These are phyloP conservation scores for Chalciporus sp. DNA, from an alignment of 1,284 basidiomycete species.

Conservation along the genomic window DNA sequence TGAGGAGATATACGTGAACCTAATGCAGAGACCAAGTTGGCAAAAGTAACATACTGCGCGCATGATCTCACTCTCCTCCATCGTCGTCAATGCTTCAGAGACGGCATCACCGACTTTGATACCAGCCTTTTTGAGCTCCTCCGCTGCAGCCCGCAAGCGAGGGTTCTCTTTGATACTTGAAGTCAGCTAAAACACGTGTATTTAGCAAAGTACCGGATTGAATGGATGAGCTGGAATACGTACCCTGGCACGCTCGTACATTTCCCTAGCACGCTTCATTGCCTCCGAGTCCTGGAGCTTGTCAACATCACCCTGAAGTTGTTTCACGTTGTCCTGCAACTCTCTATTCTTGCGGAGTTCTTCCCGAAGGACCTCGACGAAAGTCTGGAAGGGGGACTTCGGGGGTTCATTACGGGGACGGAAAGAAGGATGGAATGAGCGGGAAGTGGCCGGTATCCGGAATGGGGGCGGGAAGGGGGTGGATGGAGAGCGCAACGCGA, in stretches of 20 bases:
- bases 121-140: conserved; percentile 87
- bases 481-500: conserved; percentile 15
- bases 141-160: conserved; percentile 84
- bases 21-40: not conserved
- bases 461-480: conserved; percentile 39
- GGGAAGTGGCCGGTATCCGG: conserved; percentile 41
- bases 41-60: conserved; percentile 60
- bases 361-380: conserved; percentile 91
- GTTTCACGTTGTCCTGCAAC: conserved; percentile 94
- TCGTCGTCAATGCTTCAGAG: conserved; percentile 82
- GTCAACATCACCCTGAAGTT: conserved; percentile 96
- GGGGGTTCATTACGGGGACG: conserved; percentile 66
- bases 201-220: conserved; percentile 8
- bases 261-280: conserved; percentile 89
- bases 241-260: conserved; percentile 94
- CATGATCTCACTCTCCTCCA: conserved; percentile 95
- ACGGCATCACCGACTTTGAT: conserved; percentile 95
- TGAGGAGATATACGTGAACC: conserved; percentile 30
- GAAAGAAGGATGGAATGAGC: conserved; percentile 71
- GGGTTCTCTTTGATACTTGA: conserved; percentile 98
- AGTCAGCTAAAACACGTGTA: conserved; percentile 59
- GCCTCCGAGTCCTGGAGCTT: conserved; percentile 96
- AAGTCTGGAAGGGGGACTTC: conserved; percentile 94
- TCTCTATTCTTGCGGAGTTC: conserved; percentile 94
- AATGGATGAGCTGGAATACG: conserved; percentile 32